A percentile compares a stretch with the other conserved stretches of the same genome.
These are phyloP conservation scores for Solanum rostratum DNA, from an alignment of 257 asterid genomes.

Conservation along the genomic window DNA sequence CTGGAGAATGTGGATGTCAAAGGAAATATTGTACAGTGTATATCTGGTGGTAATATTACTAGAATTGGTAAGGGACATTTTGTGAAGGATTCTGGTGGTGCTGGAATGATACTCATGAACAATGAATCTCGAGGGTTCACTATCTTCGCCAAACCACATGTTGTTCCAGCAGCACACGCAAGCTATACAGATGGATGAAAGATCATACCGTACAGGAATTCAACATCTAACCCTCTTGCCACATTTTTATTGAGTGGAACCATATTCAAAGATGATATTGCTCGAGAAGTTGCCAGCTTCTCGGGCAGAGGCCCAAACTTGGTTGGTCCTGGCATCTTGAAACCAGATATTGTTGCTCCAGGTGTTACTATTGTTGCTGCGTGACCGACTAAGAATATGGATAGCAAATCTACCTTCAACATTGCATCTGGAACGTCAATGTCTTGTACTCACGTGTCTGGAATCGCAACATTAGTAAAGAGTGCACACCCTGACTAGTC, in stretches of 20 bases:
- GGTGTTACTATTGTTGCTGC: conserved; percentile 22
- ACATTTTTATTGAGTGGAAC: conserved; percentile 20
- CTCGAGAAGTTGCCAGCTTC: conserved; percentile 8
- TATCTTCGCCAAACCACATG: conserved; percentile 6
- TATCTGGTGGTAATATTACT: background rate
- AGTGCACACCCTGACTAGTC: conserved; percentile 20
- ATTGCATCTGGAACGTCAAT: conserved; percentile 20
- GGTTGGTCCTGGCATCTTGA: conserved; percentile 15
- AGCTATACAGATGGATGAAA: conserved; percentile 13
- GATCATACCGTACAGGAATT: conserved; percentile 11
- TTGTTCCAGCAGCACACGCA: conserved; percentile 11
- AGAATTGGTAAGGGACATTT: conserved; percentile 1
- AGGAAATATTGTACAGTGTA: conserved; percentile 19
- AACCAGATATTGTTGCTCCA: conserved; percentile 24
- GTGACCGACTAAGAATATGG: conserved; percentile 1
- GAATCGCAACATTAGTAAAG: conserved; percentile 19
- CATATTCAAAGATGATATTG: background rate
- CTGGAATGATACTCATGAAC: conserved; percentile 24
- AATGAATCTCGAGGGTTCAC: background rate
- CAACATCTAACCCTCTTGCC: background rate
- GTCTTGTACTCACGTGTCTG: conserved; percentile 26
- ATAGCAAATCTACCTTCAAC: background rate
- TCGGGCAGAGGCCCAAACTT: conserved; percentile 24
- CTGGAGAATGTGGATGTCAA: background rate
- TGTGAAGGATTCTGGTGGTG: conserved; percentile 28